Evolutionary conservation across 2,329 filamentous ascomycete species (phyloP).

Genomic region (Fusarium sp.): DNA sequence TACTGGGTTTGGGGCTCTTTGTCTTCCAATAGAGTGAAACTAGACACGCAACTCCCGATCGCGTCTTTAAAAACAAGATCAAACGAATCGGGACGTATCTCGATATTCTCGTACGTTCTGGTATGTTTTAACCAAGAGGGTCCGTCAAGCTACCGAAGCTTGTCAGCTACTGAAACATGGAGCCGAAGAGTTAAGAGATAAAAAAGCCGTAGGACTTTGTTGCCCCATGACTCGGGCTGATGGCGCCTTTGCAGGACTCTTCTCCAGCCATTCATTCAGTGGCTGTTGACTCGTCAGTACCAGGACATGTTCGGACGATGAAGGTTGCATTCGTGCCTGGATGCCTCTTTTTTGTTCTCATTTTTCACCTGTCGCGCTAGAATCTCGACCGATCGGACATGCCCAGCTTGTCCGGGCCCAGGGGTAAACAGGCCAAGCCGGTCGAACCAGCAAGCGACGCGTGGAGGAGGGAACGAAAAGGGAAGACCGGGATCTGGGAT

Average conservation of each 20-base stretch:
- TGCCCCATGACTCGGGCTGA: slow-evolving; percentile 3
- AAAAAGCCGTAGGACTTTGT: background rate
- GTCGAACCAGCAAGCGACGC: slow-evolving; percentile 32
- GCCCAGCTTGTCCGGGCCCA: slow-evolving; percentile 4
- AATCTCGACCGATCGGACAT: slow-evolving; percentile 20
- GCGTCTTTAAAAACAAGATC: slow-evolving; percentile 17
- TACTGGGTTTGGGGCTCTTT: background rate
- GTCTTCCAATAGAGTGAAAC: slow-evolving; percentile 20
- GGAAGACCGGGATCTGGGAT: background rate
- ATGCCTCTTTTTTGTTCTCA: background rate
- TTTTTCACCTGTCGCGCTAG: slow-evolving; percentile 6
- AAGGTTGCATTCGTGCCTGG: background rate
- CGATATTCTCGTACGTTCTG: slow-evolving; percentile 11
- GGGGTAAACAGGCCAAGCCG: slow-evolving; percentile 12
- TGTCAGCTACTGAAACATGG: slow-evolving; percentile 33
- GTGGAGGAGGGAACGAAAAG: slow-evolving; percentile 10
- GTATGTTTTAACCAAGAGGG: slow-evolving; percentile 11
- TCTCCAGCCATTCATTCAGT: slow-evolving; percentile 10
- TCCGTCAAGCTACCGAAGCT: slow-evolving; percentile 30
- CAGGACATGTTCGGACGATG: slow-evolving; percentile 6
- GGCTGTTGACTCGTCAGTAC: background rate
- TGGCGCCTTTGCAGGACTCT: background rate
- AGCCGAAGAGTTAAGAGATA: background rate
- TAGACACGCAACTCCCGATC: slow-evolving; percentile 38
- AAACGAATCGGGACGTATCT: slow-evolving; percentile 37